phyloP scores from a whole-genome alignment of 257 asterid genomes.

The Solanum dulcamara region DNA sequence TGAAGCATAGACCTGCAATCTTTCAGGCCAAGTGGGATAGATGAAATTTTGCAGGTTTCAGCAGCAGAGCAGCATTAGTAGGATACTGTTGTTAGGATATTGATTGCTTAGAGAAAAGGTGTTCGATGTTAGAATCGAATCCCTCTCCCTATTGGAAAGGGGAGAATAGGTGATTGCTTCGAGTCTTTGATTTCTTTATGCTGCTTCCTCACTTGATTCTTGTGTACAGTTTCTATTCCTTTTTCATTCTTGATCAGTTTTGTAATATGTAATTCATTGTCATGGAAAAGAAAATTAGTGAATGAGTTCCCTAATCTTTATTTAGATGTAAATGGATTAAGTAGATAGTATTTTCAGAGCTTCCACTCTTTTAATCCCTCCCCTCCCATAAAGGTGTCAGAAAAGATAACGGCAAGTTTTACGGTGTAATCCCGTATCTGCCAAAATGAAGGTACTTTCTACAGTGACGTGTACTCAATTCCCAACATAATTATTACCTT shows the following conservation, averaged over 20 bases:
- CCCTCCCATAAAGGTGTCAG: not conserved
- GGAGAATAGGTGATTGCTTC: not conserved
- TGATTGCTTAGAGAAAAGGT: not conserved
- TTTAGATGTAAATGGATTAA: conserved; percentile 16
- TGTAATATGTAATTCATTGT: conserved; percentile 49
- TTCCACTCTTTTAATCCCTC: too few species aligned
- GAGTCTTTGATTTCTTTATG: not conserved
- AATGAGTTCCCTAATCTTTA: not conserved
- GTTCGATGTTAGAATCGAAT: not conserved
- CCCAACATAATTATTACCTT: not conserved
- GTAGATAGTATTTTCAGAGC: not conserved
- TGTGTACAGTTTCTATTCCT: conserved; percentile 53
- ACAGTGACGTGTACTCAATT: not conserved
- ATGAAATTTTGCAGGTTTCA: conserved; percentile 55
- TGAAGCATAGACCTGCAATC: conserved; percentile 63
- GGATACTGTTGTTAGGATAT: conserved; percentile 12
- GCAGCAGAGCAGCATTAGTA: conserved; percentile 4
- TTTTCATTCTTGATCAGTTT: conserved; percentile 24
- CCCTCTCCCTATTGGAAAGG: not conserved
- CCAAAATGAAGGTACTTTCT: not conserved
- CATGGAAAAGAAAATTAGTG: conserved; percentile 7
- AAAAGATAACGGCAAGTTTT: not conserved
- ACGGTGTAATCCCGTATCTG: not conserved
- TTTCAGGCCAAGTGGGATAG: conserved; percentile 90
- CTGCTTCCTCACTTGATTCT: conserved; percentile 35